phyloP scores from a whole-genome alignment of 2,329 filamentous ascomycete genomes.

The Chalara sp. region DNA sequence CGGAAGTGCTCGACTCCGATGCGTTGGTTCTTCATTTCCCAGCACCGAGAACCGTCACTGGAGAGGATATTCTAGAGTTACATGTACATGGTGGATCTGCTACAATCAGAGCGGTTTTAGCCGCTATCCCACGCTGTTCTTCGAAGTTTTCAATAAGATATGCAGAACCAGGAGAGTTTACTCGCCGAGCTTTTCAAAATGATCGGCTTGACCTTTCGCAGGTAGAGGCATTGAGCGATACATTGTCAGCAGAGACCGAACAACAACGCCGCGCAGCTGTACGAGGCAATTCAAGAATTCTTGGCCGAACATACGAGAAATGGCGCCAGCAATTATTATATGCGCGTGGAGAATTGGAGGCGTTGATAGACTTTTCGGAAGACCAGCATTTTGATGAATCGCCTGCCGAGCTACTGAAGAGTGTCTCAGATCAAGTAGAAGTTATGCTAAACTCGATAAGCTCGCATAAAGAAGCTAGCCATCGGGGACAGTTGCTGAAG shows the following conservation, averaged over 20 bases:
- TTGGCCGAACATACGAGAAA: slow-evolving; percentile 70
- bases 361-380: slow-evolving; percentile 93
- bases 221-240: slow-evolving; percentile 60
- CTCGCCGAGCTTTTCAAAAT: slow-evolving; percentile 83
- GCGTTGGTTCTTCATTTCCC: slow-evolving; percentile 71
- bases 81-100: slow-evolving; percentile 92
- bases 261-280: slow-evolving; percentile 86
- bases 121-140: slow-evolving; percentile 59
- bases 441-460: slow-evolving; percentile 56
- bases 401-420: slow-evolving; percentile 61
- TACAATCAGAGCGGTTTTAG: slow-evolving; percentile 78
- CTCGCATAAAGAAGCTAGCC: slow-evolving; percentile 68
- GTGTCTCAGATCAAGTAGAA: slow-evolving; percentile 59
- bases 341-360: slow-evolving; percentile 86
- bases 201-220: slow-evolving; percentile 80
- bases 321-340: slow-evolving; percentile 75
- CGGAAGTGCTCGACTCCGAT: slow-evolving; percentile 54
- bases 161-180: slow-evolving; percentile 94
- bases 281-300: slow-evolving; percentile 61
- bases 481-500: slow-evolving; percentile 75
- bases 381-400: slow-evolving; percentile 96
- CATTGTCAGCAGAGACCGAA: slow-evolving; percentile 70
- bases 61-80: slow-evolving; percentile 86
- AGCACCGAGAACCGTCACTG: slow-evolving; percentile 74
- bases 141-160: slow-evolving; percentile 55